Conservation (phyloP, 2,329 filamentous ascomycete genomes). For the Dichotomopilus funicola region DNA sequence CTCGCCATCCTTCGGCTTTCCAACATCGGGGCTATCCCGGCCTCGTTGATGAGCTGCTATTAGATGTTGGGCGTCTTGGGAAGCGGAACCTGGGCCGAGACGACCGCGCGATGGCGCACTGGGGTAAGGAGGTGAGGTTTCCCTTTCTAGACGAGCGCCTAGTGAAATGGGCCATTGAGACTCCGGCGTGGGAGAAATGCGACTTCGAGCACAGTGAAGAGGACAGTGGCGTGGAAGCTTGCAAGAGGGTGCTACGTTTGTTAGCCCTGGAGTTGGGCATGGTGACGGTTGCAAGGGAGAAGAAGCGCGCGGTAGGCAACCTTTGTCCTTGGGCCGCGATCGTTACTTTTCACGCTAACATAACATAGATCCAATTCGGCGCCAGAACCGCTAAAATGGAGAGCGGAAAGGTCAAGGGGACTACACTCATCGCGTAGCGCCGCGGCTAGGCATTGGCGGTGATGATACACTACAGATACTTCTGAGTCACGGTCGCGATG, state of each 20-base stretch:
- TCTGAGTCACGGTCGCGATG: slow-evolving; percentile 47
- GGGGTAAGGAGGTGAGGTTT: slow-evolving; percentile 82
- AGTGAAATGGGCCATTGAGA: slow-evolving; percentile 69
- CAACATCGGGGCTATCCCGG: slow-evolving; percentile 60
- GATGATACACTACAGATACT: slow-evolving; percentile 70
- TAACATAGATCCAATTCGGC: slow-evolving; percentile 67
- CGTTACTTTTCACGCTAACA: too few species aligned
- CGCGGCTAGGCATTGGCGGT: slow-evolving; percentile 39
- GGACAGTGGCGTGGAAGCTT: slow-evolving; percentile 55
- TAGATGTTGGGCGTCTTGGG: slow-evolving; percentile 80
- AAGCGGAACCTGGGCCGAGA: slow-evolving; percentile 94
- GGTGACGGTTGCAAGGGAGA: slow-evolving; percentile 67
- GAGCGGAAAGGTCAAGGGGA: slow-evolving; percentile 60
- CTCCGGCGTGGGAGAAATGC: slow-evolving; percentile 78
- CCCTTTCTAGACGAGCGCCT: slow-evolving; percentile 86
- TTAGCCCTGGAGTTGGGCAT: slow-evolving; percentile 71
- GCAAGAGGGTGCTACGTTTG: slow-evolving; percentile 73
- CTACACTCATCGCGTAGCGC: slow-evolving; percentile 44
- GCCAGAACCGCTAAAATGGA: slow-evolving; percentile 80
- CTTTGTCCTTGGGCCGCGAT: background rate
- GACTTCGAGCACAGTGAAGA: slow-evolving; percentile 58
- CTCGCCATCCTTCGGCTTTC: slow-evolving; percentile 74
- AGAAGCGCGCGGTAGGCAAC: slow-evolving; percentile 73
- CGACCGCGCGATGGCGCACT: slow-evolving; percentile 83
- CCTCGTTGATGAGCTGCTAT: slow-evolving; percentile 71